These are phyloP conservation scores for Trichoderma sp. DNA, from an alignment of 2,329 filamentous ascomycete genomes.

Conservation along the genomic window DNA sequence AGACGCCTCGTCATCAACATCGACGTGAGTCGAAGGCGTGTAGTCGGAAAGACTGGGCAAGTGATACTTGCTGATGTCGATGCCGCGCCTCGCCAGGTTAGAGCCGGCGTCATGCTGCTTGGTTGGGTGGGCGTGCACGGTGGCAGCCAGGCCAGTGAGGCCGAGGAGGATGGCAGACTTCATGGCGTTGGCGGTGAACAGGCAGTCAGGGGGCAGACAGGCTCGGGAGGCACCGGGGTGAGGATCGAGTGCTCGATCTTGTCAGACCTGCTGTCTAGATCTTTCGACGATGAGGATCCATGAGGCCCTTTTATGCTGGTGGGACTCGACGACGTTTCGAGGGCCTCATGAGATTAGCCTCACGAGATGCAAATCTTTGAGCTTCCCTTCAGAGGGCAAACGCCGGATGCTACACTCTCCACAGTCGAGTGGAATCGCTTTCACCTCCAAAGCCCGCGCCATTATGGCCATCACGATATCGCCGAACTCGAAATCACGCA, in stretches of 20 bases:
- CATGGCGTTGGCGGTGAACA: slow-evolving; percentile 32
- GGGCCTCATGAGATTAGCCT: not conserved
- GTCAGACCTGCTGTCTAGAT: not conserved
- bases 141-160: slow-evolving; percentile 40
- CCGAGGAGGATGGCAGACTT: slow-evolving; percentile 42
- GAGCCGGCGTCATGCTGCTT: slow-evolving; percentile 34
- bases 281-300: not conserved
- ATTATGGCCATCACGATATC: not conserved
- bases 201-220: not conserved
- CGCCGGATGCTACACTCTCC: slow-evolving; percentile 7
- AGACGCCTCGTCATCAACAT: slow-evolving; percentile 31
- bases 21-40: slow-evolving; percentile 31
- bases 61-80: slow-evolving; percentile 41
- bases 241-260: not conserved
- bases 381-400: slow-evolving; percentile 25
- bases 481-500: not conserved
- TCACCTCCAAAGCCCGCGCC: not conserved
- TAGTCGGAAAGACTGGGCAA: slow-evolving; percentile 40
- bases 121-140: slow-evolving; percentile 40
- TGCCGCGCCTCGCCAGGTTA: slow-evolving; percentile 36
- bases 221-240: not conserved
- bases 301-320: not conserved
- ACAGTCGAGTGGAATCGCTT: not conserved
- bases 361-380: not conserved
- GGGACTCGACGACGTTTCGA: not conserved